A percentile compares a stretch with the other conserved stretches of the same genome.
These are phyloP conservation scores for Pyrenochaeta sp. DNA, from an alignment of 2,329 filamentous ascomycete species.

Conservation along the genomic window DNA sequence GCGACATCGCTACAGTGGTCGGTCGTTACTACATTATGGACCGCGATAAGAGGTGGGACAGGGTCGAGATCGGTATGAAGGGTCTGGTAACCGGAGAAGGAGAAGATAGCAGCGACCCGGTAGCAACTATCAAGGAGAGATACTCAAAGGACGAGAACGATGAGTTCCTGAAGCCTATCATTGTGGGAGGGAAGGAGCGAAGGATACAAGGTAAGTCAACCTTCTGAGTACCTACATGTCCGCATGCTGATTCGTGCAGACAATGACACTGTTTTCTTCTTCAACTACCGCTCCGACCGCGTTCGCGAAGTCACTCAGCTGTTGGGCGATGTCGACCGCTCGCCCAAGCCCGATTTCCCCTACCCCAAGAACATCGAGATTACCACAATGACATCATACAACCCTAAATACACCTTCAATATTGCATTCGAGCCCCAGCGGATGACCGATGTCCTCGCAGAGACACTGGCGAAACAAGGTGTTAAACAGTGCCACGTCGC, in stretches of 20 bases:
- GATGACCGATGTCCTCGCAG: slow-evolving; percentile 98
- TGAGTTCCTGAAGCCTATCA: slow-evolving; percentile 98
- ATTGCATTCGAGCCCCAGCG: slow-evolving; percentile 92
- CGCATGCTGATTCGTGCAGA: slow-evolving; percentile 62
- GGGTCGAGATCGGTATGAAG: slow-evolving; percentile 88
- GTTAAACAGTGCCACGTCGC: slow-evolving; percentile 95
- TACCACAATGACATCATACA: slow-evolving; percentile 99
- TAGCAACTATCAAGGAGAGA: slow-evolving; percentile 84
- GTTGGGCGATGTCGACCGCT: slow-evolving; percentile 89
- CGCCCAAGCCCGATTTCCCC: slow-evolving; percentile 86
- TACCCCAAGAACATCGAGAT: slow-evolving; percentile 89
- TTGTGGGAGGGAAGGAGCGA: slow-evolving; percentile 84
- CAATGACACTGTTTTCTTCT: slow-evolving; percentile 96
- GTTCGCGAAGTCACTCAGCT: slow-evolving; percentile 96
- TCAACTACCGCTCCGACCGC: slow-evolving; percentile 99
- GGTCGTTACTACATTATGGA: slow-evolving; percentile 99
- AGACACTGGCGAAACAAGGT: slow-evolving; percentile 90
- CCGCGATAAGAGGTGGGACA: slow-evolving; percentile 98
- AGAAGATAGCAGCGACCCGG: slow-evolving; percentile 82
- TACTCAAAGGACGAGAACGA: slow-evolving; percentile 91
- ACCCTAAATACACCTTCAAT: slow-evolving; percentile 90
- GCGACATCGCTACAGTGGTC: slow-evolving; percentile 90
- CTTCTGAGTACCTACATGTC: slow-evolving; percentile 39
- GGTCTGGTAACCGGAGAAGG: slow-evolving; percentile 87
- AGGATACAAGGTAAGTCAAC: slow-evolving; percentile 76